Conservation (phyloP, 2,329 filamentous ascomycete genomes). For the Stenocarpella maydis region DNA sequence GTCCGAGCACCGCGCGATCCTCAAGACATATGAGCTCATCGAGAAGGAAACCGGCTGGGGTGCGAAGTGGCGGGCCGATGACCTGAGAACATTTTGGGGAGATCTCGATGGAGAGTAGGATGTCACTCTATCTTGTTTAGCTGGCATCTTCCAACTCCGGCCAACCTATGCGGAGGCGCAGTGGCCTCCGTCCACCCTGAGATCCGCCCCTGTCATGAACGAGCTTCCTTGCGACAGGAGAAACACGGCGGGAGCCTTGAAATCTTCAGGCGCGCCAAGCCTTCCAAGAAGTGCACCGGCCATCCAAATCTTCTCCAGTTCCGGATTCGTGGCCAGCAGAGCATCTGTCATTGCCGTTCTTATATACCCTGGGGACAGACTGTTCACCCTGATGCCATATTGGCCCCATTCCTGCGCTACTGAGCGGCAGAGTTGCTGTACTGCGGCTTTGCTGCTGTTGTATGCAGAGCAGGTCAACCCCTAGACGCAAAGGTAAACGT, state of each 20-base stretch:
- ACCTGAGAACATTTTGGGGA: constrained; percentile 19
- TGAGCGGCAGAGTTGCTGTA: constrained; percentile 66
- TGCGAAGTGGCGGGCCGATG: constrained; percentile 20
- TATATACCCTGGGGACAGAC: constrained; percentile 68
- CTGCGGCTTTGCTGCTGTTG: constrained; percentile 69
- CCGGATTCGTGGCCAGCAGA: constrained; percentile 51
- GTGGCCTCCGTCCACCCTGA: constrained; percentile 67
- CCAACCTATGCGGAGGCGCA: constrained; percentile 43
- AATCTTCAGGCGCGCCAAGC: constrained; percentile 63
- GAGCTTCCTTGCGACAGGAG: constrained; percentile 63
- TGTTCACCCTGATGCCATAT: constrained; percentile 71
- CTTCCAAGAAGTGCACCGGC: constrained; percentile 60
- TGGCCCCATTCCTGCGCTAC: constrained; percentile 69
- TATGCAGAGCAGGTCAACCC: constrained; percentile 71
- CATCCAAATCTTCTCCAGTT: constrained; percentile 62
- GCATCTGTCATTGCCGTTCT: constrained; percentile 57
- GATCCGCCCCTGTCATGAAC: constrained; percentile 65
- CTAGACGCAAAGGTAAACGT: constrained; percentile 44
- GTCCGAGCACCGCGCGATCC: constrained; percentile 44
- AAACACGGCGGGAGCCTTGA: constrained; percentile 65
- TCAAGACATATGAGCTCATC: constrained; percentile 24
- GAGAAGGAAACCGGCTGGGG: constrained; percentile 25
- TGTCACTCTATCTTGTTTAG: neutral
- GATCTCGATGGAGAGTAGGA: constrained; percentile 8
- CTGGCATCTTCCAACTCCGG: neutral